Evolutionary conservation across 805 yeast species (phyloP), one percentile per base, ranked within the genome.

Genomic region (Kodamaea hsintzibuensis): DNA sequence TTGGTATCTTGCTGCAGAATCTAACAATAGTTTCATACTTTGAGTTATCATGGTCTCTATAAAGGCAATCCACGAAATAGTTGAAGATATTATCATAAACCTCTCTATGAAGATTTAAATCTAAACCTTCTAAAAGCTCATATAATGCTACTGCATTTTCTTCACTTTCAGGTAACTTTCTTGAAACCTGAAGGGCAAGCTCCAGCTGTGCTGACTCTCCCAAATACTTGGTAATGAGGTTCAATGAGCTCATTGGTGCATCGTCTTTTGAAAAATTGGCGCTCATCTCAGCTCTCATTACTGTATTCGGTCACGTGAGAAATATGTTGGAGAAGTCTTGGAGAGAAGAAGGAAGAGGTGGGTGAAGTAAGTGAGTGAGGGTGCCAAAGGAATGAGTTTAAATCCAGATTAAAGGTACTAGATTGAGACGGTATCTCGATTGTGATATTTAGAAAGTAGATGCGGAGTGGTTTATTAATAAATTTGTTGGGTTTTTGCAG

Each of bases 191-290:
- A 5, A 56, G 44, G 2, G 66, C 68, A 25, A 71, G 54, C 25
- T 60, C 67, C 7, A 49, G 51, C 50, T 63, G 60, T 33, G 62
- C 60, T 2, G 45, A 52, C 0, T 55, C 33, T 51, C 69, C 59
- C 54, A 72, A 60, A 50, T 63, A 64, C 61, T 62, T 60, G 33
- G 70, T 57, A 12, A 71, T 57, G 45, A 67, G 55, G n/a, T 66
- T 52, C 14, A 57, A 27, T 2, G 60, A 57, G 17, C 47, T 40
- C 51, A 50, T 50, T 17, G 40, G 27, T 13, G 17, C 17, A 42
- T n/a, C 7, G 19, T 38, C 38, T n/a, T 19, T 49, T 47, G 37
- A 43, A 47, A 37, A 47, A 37, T 9, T 40, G 25, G 37, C n/a
- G 45, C 38, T 39, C 51, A 38, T 39, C 45, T 19, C 44, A 10